A percentile compares a stretch with the other conserved stretches of the same genome.
Evolutionary conservation across 176 grass and related monocot species (phyloP).

Genomic region (Lolium rigidum): DNA sequence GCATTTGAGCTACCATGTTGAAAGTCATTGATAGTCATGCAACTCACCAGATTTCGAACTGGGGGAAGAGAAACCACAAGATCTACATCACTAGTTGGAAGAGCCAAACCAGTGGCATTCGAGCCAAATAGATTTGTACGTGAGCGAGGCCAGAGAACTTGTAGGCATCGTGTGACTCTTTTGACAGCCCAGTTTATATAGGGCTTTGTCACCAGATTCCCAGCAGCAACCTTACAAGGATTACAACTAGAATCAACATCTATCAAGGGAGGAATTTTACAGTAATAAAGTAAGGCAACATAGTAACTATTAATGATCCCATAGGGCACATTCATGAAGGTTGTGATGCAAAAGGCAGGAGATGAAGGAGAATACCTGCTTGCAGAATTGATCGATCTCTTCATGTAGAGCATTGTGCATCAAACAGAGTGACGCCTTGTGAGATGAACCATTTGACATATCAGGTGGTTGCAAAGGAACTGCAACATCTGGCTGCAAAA

Average conservation of each 20-base stretch:
- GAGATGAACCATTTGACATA: conserved; percentile 62
- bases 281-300: conserved; percentile 13
- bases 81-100: conserved; percentile 97
- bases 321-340: conserved; percentile 21
- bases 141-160: conserved; percentile 95
- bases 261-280: conserved; percentile 1
- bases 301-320: conserved; percentile 23
- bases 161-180: conserved; percentile 86
- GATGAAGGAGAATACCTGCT: conserved; percentile 69
- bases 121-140: conserved; percentile 95
- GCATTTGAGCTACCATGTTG: conserved; percentile 45
- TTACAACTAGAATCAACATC: conserved; percentile 45
- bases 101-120: conserved; percentile 93
- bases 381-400: conserved; percentile 94
- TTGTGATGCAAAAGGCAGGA: conserved; percentile 22
- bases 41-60: conserved; percentile 91
- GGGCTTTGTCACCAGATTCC: conserved; percentile 78
- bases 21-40: conserved; percentile 14
- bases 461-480: conserved; percentile 90
- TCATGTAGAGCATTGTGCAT: conserved; percentile 90
- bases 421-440: conserved; percentile 58
- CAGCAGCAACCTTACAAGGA: conserved; percentile 75
- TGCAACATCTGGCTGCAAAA: conserved; percentile 92
- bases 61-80: conserved; percentile 95
- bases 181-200: conserved; percentile 96